Evolutionary conservation across 106 monocot genomes (phyloP).

Genomic region (Dioscorea dumetorum): DNA sequence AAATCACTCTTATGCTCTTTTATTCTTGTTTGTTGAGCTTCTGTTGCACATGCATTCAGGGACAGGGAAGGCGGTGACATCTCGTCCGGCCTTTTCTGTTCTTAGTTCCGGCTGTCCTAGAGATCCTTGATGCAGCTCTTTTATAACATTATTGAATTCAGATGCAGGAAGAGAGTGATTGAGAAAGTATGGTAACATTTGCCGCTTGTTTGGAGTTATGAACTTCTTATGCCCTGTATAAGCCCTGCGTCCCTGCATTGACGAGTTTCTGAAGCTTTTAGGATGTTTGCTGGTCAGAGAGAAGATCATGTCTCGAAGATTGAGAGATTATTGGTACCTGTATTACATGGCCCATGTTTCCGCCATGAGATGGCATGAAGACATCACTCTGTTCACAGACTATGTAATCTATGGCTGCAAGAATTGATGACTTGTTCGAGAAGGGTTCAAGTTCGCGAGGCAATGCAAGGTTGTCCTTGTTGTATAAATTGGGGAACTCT

Average conservation of each 20-base stretch:
- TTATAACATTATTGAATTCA: slow-evolving; percentile 67
- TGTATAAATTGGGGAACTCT: slow-evolving; percentile 73
- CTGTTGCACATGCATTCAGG: slow-evolving; percentile 91
- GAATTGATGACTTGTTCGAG: slow-evolving; percentile 50
- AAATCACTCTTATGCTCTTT: slow-evolving; percentile 2
- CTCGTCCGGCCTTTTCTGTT: slow-evolving; percentile 38
- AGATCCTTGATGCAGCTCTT: slow-evolving; percentile 58
- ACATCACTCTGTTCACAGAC: slow-evolving; percentile 79
- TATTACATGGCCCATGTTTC: slow-evolving; percentile 80
- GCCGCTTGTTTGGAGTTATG: slow-evolving; percentile 87
- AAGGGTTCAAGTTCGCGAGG: slow-evolving; percentile 63
- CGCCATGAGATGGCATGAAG: slow-evolving; percentile 95
- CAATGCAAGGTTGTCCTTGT: slow-evolving; percentile 63
- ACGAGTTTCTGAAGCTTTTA: neutral
- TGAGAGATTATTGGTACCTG: slow-evolving; percentile 15
- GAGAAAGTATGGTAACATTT: slow-evolving; percentile 76
- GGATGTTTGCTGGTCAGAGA: neutral
- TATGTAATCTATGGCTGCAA: slow-evolving; percentile 88
- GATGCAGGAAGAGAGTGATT: slow-evolving; percentile 36
- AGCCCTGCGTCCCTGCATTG: slow-evolving; percentile 64
- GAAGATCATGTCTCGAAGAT: too few relatives aligned
- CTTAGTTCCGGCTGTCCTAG: slow-evolving; percentile 69
- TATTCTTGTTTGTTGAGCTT: neutral
- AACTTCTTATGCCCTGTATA: slow-evolving; percentile 73
- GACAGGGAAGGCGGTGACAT: slow-evolving; percentile 77